Percentiles rank a stretch among this genome's conserved stretches.
Evolutionary conservation across 106 monocot genomes (phyloP).

Genomic region (Dendrobium huoshanense): DNA sequence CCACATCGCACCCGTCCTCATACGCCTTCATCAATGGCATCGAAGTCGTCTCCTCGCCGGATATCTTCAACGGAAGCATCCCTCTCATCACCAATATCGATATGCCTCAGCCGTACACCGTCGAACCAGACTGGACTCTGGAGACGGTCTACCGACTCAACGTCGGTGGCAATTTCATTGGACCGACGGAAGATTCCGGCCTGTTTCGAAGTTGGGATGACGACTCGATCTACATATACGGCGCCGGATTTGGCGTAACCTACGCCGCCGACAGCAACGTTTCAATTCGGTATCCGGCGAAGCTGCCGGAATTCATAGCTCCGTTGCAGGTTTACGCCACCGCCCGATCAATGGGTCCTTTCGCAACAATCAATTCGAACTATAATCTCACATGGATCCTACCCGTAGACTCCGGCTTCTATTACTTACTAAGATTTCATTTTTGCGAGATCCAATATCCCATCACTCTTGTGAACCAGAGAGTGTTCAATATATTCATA

Average conservation of each 20-base stretch:
- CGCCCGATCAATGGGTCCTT: conserved; percentile 47
- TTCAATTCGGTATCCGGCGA: conserved; percentile 6
- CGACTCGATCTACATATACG: conserved; percentile 34
- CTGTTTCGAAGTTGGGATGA: conserved; percentile 38
- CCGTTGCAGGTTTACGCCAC: conserved; percentile 34
- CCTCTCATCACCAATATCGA: neutral
- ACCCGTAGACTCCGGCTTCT: conserved; percentile 38
- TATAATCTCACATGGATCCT: conserved; percentile 55
- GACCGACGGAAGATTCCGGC: conserved; percentile 26
- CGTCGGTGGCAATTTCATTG: conserved; percentile 40
- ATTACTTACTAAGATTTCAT: conserved; percentile 38
- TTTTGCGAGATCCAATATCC: conserved; percentile 39
- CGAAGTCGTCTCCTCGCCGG: conserved; percentile 51
- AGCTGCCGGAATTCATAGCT: conserved; percentile 19
- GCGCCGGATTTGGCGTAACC: conserved; percentile 33
- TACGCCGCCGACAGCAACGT: conserved; percentile 8
- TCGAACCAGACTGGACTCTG: conserved; percentile 8
- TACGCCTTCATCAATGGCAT: conserved; percentile 60
- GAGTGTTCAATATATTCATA: conserved; percentile 42
- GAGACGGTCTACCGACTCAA: conserved; percentile 48
- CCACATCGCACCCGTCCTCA: conserved; percentile 5
- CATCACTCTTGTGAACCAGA: conserved; percentile 21
- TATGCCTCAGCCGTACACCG: neutral
- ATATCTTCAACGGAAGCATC: conserved; percentile 14
- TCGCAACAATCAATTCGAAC: conserved; percentile 33